Percentiles rank a stretch among this genome's conserved stretches.
Evolutionary conservation across 352 stramenopile species (phyloP).

Genomic region (Hyaloperonospora brassicae): DNA sequence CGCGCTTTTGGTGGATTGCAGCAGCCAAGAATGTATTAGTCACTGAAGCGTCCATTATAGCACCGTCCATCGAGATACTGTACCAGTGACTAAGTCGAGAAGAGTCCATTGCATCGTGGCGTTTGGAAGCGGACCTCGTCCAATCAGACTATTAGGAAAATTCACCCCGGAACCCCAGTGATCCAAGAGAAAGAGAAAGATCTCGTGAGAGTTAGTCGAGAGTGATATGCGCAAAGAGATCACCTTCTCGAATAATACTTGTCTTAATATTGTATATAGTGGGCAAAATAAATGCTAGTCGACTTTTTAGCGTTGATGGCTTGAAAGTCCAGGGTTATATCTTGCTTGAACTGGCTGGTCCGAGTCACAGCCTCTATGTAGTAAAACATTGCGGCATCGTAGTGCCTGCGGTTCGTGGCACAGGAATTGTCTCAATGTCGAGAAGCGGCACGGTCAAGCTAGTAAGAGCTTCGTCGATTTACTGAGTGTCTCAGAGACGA

Average conservation of each 20-base stretch:
- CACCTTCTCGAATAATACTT: constrained; percentile 1
- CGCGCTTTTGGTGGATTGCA: background rate
- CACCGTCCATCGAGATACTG: background rate
- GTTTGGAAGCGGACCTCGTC: background rate
- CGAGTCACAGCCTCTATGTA: background rate
- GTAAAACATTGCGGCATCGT: too few relatives aligned
- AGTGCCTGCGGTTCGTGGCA: too few relatives aligned
- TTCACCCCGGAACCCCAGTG: constrained; percentile 1
- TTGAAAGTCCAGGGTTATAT: constrained; percentile 3
- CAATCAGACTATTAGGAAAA: background rate
- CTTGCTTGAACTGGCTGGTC: background rate
- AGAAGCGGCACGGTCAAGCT: too few relatives aligned
- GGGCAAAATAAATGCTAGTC: background rate
- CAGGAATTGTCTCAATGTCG: too few relatives aligned
- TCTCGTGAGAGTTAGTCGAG: background rate
- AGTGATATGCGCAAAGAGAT: background rate
- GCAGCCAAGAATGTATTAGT: background rate
- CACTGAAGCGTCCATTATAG: background rate
- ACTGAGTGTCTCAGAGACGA: too few relatives aligned
- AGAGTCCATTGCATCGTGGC: background rate
- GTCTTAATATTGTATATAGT: background rate
- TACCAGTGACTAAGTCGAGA: too few relatives aligned
- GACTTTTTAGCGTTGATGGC: background rate
- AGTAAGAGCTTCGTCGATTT: too few relatives aligned
- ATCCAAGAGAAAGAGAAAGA: background rate